Evolutionary conservation across 2,329 filamentous ascomycete species (phyloP), one percentile per base, ranked within the genome.

Genomic region (Phaeoacremonium minimum): DNA sequence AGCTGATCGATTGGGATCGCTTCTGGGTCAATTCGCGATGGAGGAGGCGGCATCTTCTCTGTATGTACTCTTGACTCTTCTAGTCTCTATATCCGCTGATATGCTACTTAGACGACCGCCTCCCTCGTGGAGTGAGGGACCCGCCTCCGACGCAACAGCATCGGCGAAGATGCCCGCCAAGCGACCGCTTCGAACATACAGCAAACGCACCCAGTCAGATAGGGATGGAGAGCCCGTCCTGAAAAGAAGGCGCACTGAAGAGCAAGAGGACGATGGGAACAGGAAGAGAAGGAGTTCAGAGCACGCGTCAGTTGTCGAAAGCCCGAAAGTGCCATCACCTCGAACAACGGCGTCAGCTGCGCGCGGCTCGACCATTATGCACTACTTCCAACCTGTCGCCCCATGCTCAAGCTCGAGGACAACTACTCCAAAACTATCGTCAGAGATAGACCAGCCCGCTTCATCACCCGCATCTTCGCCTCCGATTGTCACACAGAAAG

Each of bases 111-210:
- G 9, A 26, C 9, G 22, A 26, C 22, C n/a, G 22, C n/a, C 22
- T 26, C 22, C n/a, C 22, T 26, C 22, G 9, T 26, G n/a, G 22
- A n/a, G n/a, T n/a, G n/a, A n/a, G n/a, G n/a, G n/a, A n/a, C n/a
- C n/a, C n/a, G 22, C 22, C 22, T 26, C 9, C 22, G 22, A 26
- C 22, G n/a, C 22, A 9, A 9, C 22, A 26, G n/a, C 22, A 26
- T 9, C 9, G 9, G n/a, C 9, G 22, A 35, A 31, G 15, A 35
- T n/a, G 12, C 16, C 18, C 19, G 18, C 44, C 32, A 58, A 55
- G 41, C 48, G 55, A 28, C 52, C 52, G 2, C 40, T 63, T 17
- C 59, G 60, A 38, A 65, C 61, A 4, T 65, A 65, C 20, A 51
- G 61, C 33, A 59, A 58, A 31, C 58, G 57, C 15, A 36, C 51